Evolutionary conservation across 2,329 filamentous ascomycete species (phyloP).

Genomic region (Fusarium scirpi): DNA sequence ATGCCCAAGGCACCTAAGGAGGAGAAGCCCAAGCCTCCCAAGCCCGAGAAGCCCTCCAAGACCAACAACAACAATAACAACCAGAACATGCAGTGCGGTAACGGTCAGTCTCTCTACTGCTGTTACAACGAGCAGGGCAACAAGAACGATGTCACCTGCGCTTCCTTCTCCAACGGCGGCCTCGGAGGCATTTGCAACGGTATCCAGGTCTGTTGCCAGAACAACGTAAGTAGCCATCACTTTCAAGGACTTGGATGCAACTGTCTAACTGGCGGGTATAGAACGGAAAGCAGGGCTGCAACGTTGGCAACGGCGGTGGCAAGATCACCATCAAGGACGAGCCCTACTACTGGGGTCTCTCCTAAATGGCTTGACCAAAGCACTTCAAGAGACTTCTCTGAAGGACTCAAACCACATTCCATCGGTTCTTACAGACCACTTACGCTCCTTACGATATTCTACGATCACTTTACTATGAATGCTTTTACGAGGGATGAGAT

Average conservation of each 20-base stretch:
- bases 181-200: neutral
- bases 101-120: constrained; percentile 16
- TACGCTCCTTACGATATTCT: constrained; percentile 1
- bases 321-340: neutral
- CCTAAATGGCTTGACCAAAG: too few relatives aligned
- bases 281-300: neutral
- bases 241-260: fast-evolving
- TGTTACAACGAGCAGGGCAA: neutral
- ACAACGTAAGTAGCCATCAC: neutral
- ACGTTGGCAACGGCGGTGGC: neutral
- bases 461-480: neutral
- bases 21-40: neutral
- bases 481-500: constrained; percentile 2
- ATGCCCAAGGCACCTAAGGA: too few relatives aligned
- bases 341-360: too few relatives aligned
- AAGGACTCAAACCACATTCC: neutral
- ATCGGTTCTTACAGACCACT: neutral
- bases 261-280: neutral
- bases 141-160: neutral
- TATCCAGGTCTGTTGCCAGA: constrained; percentile 21
- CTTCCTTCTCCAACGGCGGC: neutral
- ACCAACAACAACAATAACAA: neutral
- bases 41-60: neutral
- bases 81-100: neutral
- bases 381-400: neutral